Base-by-base conservation (phyloP, 495 filamentous ascomycete genomes). In the Cryomyces minteri region DNA sequence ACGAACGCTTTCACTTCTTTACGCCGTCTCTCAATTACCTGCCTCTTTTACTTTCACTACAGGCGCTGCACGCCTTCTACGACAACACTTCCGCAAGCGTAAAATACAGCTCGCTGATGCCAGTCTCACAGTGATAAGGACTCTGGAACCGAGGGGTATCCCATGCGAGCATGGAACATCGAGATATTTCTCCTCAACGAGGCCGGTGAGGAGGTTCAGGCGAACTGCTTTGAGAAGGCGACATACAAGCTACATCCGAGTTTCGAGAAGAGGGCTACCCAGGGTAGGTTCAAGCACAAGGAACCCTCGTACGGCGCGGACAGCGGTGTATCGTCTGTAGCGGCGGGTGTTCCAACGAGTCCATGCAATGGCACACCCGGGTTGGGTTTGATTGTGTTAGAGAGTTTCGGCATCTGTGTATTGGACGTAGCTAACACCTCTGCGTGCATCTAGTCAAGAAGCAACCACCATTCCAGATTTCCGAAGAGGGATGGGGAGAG, bases 401-500 rank as follows among this genome's bases (percentile, higher is more conserved):
- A 25, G 18, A 25, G 18, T 48, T 44, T 44, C 43, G 11, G 39
- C 25, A 12, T 38, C 30, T n/a, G 11, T 37, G 30, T 14, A 6
- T 41, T 42, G 25, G 85, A 75, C 5, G 73, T 88, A 25, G 18
- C 18, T 25, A 25, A 25, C 18, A 25, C 18, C 18, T 25, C 18
- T 25, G 18, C 18, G 18, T 25, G 18, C 2, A 25, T 25, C 2
- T 2, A 25, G 18, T 25, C 18, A 25, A 25, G 68, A 79, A 77
- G 54, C 77, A 78, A 34, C 79, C 85, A 0, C 90, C 90, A 0
- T 99, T 96, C 68, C 73, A 74, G 28, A 90, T 94, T 59, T 65
- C 74, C 44, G 92, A 99, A 62, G 80, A 92, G 62, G 92, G 92
- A 54, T 99, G 92, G 92, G 92, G 92, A 55, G 92, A 99, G 64